These are phyloP conservation scores for Lactifluus piperatus DNA, from an alignment of 768 basidiomycete genomes.

Conservation along the genomic window DNA sequence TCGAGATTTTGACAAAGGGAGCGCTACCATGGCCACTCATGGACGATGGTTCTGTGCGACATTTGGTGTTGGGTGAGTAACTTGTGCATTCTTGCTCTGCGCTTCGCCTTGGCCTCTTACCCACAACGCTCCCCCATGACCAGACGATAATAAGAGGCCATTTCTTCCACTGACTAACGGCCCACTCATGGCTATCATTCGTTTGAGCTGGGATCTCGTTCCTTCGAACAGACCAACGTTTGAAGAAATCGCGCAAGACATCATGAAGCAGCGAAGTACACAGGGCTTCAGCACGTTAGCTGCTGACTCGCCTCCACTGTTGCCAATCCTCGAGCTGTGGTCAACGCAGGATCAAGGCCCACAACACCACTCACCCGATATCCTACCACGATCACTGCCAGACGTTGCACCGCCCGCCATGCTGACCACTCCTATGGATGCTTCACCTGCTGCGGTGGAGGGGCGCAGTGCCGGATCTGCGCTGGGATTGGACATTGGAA, in stretches of 20 bases:
- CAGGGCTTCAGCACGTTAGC: constrained; percentile 14
- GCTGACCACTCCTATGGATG: background rate
- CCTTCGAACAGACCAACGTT: constrained; percentile 48
- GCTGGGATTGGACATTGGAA: background rate
- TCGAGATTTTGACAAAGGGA: constrained; percentile 56
- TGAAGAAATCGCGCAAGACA: constrained; percentile 34
- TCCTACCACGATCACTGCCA: constrained; percentile 21
- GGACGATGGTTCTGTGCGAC: constrained; percentile 43
- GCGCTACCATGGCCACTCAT: constrained; percentile 47
- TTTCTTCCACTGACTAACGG: constrained; percentile 35
- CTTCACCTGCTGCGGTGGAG: background rate
- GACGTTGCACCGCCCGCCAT: background rate
- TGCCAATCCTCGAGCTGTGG: constrained; percentile 21
- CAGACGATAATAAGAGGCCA: constrained; percentile 22
- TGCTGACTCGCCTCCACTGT: constrained; percentile 28
- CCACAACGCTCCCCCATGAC: constrained; percentile 13
- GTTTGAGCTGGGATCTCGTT: constrained; percentile 47
- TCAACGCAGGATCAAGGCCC: constrained; percentile 5
- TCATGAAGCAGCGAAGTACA: constrained; percentile 37
- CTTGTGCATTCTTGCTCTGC: background rate
- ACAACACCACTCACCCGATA: constrained; percentile 24
- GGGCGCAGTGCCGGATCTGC: background rate
- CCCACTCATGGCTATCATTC: constrained; percentile 37
- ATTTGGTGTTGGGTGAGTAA: constrained; percentile 40
- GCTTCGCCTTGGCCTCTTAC: background rate